These are phyloP conservation scores for Solanum gracilifrons DNA, from an alignment of 257 asterid species.

Conservation along the genomic window DNA sequence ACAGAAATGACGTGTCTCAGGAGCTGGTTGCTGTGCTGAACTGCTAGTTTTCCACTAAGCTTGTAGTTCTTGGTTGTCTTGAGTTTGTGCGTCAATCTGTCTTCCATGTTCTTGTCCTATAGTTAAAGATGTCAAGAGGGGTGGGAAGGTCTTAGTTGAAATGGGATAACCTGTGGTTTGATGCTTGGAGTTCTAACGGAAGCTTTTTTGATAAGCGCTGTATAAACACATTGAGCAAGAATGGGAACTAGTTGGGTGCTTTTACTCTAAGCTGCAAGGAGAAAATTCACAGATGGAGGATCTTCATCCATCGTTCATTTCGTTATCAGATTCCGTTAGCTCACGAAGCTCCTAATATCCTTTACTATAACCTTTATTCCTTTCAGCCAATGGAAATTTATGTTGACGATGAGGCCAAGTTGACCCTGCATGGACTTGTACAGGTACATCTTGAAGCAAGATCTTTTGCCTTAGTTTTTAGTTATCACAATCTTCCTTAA, in stretches of 20 bases:
- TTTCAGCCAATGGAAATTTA: conserved; percentile 98
- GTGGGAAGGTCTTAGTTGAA: neutral
- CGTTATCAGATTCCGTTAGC: conserved; percentile 54
- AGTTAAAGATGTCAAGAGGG: neutral
- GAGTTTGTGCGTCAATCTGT: neutral
- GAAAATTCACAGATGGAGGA: conserved; percentile 41
- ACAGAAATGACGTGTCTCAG: neutral
- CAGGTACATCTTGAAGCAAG: conserved; percentile 31
- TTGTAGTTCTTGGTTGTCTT: neutral
- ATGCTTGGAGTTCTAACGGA: neutral
- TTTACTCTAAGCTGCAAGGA: conserved; percentile 29
- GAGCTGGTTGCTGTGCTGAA: neutral
- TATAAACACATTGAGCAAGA: conserved; percentile 8
- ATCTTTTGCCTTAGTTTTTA: conserved; percentile 31
- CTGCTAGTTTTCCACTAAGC: neutral
- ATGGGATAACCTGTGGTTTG: neutral
- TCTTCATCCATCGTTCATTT: conserved; percentile 47
- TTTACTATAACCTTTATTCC: conserved; percentile 75
- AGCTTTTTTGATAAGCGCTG: neutral
- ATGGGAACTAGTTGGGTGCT: conserved; percentile 16
- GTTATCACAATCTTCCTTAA: neutral
- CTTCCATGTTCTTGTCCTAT: neutral
- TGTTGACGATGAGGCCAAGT: conserved; percentile 95
- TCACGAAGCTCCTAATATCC: conserved; percentile 74
- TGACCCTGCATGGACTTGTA: conserved; percentile 95